Evolutionary conservation across 768 basidiomycete species (phyloP).

Genomic region (Naganishia antarctica): DNA sequence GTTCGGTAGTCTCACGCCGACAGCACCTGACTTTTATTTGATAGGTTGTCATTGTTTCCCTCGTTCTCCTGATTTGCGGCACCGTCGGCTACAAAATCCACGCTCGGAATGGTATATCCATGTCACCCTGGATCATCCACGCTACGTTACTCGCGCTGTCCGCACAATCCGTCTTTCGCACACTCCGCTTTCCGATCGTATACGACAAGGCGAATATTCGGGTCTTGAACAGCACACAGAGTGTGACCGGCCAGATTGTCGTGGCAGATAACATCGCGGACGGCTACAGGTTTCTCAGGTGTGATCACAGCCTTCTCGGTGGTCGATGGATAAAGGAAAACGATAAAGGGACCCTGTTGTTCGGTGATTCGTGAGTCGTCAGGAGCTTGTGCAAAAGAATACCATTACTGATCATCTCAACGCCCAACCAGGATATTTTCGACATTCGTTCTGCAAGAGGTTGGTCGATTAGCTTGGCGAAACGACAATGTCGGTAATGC

Average conservation of each 20-base stretch:
- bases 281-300: conserved; percentile 53
- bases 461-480: conserved; percentile 61
- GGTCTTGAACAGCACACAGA: conserved; percentile 40
- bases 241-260: conserved; percentile 69
- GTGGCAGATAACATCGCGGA: conserved; percentile 63
- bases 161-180: neutral
- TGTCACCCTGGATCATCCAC: neutral
- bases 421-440: conserved; percentile 62
- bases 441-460: conserved; percentile 83
- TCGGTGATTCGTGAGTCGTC: conserved; percentile 53
- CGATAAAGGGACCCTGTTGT: conserved; percentile 52
- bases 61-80: neutral
- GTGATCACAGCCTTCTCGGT: conserved; percentile 58
- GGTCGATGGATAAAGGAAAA: conserved; percentile 69
- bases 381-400: neutral
- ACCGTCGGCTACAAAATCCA: neutral
- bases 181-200: neutral
- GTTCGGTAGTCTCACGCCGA: too few species aligned
- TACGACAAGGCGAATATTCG: conserved; percentile 32
- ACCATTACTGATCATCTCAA: neutral
- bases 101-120: neutral
- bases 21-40: neutral
- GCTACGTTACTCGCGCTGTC: neutral
- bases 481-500: neutral
- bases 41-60: neutral